A percentile compares a stretch with the other conserved stretches of the same genome.
phyloP scores from a whole-genome alignment of 805 yeast species.

The Spathaspora gorwiae region DNA sequence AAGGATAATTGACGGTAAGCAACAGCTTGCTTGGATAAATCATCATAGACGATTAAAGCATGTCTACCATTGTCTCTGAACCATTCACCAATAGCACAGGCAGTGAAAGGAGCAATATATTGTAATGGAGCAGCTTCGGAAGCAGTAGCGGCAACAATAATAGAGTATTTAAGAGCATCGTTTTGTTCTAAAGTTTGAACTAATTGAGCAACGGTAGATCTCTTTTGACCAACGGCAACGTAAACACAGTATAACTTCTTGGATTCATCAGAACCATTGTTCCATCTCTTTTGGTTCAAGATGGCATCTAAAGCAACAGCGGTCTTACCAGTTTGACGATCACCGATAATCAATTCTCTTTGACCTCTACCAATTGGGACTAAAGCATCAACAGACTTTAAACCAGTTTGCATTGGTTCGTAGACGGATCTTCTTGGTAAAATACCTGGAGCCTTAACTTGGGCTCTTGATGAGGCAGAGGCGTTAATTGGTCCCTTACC shows the following conservation, averaged over 20 bases:
- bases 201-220: slow-evolving; percentile 99
- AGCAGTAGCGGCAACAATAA: slow-evolving; percentile 99
- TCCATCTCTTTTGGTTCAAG: slow-evolving; percentile 99
- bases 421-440: slow-evolving; percentile 97
- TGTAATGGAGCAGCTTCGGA: slow-evolving; percentile 99
- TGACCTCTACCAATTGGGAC: slow-evolving; percentile 99
- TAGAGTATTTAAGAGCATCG: slow-evolving; percentile 96
- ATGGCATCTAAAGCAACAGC: slow-evolving; percentile 98
- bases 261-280: slow-evolving; percentile 88
- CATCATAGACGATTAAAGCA: slow-evolving; percentile 95
- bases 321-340: slow-evolving; percentile 99
- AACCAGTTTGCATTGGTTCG: slow-evolving; percentile 99
- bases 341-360: slow-evolving; percentile 99
- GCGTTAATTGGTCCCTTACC: slow-evolving; percentile 98
- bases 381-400: slow-evolving; percentile 96
- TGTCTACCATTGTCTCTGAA: slow-evolving; percentile 99
- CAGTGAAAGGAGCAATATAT: slow-evolving; percentile 99
- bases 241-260: slow-evolving; percentile 99
- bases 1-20: slow-evolving; percentile 99
- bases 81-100: slow-evolving; percentile 99
- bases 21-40: slow-evolving; percentile 98
- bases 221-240: slow-evolving; percentile 99
- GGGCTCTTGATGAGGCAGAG: slow-evolving; percentile 85
- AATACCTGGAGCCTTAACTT: slow-evolving; percentile 99
- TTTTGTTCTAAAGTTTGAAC: slow-evolving; percentile 98